Conservation (phyloP, 2,329 filamentous ascomycete species). For the Claviceps fusiformis region DNA sequence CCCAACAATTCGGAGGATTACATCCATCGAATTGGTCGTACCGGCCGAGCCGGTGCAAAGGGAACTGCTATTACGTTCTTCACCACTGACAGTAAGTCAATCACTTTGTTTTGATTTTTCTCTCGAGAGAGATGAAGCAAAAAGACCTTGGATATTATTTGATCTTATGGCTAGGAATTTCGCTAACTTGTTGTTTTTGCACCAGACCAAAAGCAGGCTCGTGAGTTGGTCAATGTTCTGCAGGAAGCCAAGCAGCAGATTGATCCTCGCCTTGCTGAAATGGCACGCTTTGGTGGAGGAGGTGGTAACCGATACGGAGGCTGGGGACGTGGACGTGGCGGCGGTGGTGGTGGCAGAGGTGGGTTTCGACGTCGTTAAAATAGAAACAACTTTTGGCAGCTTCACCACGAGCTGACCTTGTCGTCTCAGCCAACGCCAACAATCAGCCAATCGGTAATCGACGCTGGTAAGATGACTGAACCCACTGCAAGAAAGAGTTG, state of each 20-base stretch:
- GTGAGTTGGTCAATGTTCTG: constrained; percentile 86
- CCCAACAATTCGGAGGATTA: constrained; percentile 99
- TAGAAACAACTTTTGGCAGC: constrained; percentile 14
- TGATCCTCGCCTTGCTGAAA: constrained; percentile 88
- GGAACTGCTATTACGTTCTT: constrained; percentile 98
- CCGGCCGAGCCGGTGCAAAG: constrained; percentile 83
- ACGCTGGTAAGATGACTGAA: constrained; percentile 30
- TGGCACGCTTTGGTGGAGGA: constrained; percentile 82
- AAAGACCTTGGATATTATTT: too few relatives aligned
- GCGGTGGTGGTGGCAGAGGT: constrained; percentile 28
- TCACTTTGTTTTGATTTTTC: neutral
- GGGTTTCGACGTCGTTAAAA: constrained; percentile 24
- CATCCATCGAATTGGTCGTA: constrained; percentile 92
- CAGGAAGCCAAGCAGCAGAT: constrained; percentile 97
- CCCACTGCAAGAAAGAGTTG: neutral
- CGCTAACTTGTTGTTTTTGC: neutral
- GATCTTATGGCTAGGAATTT: neutral
- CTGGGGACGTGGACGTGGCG: constrained; percentile 50
- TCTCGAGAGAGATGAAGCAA: too few relatives aligned
- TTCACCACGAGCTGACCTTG: constrained; percentile 22
- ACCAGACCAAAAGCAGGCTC: constrained; percentile 80
- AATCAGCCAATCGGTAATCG: constrained; percentile 35
- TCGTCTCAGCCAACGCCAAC: constrained; percentile 32
- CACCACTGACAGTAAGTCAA: constrained; percentile 89
- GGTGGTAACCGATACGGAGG: constrained; percentile 62